phyloP scores from a whole-genome alignment of 2,329 filamentous ascomycete genomes.

The Diatrype stigma region DNA sequence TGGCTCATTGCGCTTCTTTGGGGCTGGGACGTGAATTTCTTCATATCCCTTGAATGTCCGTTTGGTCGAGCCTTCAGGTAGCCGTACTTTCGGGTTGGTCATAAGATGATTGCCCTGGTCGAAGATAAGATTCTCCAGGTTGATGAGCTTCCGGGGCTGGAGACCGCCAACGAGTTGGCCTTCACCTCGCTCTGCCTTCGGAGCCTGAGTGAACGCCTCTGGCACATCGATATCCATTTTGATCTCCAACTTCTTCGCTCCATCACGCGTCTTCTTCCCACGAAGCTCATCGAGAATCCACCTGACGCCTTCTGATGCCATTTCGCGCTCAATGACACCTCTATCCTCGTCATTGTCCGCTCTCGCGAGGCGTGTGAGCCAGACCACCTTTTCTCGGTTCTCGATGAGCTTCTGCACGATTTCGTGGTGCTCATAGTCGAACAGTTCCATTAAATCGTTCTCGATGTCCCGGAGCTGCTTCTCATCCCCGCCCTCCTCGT shows the following conservation, averaged over 20 bases:
- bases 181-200: slow-evolving; percentile 55
- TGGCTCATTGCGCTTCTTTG: slow-evolving; percentile 79
- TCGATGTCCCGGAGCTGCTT: slow-evolving; percentile 89
- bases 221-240: slow-evolving; percentile 92
- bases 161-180: slow-evolving; percentile 74
- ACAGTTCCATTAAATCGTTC: slow-evolving; percentile 96
- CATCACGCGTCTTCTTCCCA: slow-evolving; percentile 61
- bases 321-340: slow-evolving; percentile 78
- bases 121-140: slow-evolving; percentile 92
- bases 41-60: slow-evolving; percentile 97
- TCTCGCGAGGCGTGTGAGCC: slow-evolving; percentile 83
- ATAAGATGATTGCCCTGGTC: slow-evolving; percentile 98
- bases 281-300: slow-evolving; percentile 84
- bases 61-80: slow-evolving; percentile 93
- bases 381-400: slow-evolving; percentile 91
- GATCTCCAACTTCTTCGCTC: slow-evolving; percentile 72
- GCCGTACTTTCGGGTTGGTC: slow-evolving; percentile 95
- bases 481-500: slow-evolving; percentile 69
- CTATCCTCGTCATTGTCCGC: slow-evolving; percentile 77
- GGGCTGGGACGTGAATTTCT: slow-evolving; percentile 93
- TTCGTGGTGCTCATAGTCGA: slow-evolving; percentile 95
- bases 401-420: slow-evolving; percentile 85
- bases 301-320: slow-evolving; percentile 82
- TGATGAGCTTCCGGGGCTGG: slow-evolving; percentile 82
- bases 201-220: slow-evolving; percentile 47